Evolutionary conservation across 2,329 filamentous ascomycete species (phyloP), one percentile per base, ranked within the genome.

Genomic region (Fusarium odoratissimum): DNA sequence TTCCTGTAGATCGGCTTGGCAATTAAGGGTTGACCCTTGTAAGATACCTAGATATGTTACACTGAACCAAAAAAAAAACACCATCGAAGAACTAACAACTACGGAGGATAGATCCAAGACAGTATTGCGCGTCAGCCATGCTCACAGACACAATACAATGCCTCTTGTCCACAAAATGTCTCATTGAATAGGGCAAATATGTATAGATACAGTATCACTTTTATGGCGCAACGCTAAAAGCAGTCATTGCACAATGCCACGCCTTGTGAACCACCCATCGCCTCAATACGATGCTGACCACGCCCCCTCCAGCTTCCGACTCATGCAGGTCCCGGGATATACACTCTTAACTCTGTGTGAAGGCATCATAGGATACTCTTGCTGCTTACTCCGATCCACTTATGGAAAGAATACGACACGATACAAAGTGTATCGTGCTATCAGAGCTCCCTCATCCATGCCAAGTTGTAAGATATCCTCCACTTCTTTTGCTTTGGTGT

Each of bases 1-100:
- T 68, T 73, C 71, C 58, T 74, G 71, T 67, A 73, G 71, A 74
- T 73, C 71, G 54, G 67, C 66, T 63, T 71, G 70, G 70, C 70
- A 67, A 57, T 45, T 40, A 45, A 48, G 51, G 60, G 48, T 52
- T 49, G 55, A 67, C 42, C 58, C 64, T 60, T 45, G 28, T 25
- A 38, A 21, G n/a, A 44, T 28, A 48, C 45, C 44, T 13, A 51
- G 35, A 44, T 35, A 28, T 54, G 66, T 73, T 40, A 40, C 63
- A 64, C 61, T 55, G 37, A 57, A 49, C 44, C 21, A 28, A 48
- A 25, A 66, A 25, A 66, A 66, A 23, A 31, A 71, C 48, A 44
- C 35, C 56, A 60, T n/a, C 11, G 3, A 38, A 28, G n/a, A 60
- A 64, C 45, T 64, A 38, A 40, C 28, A 28, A 49, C 38, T 25